Evolutionary conservation across 225 moss, liverwort and hornwort species (phyloP).

Genomic region (Bryum argenteum): DNA sequence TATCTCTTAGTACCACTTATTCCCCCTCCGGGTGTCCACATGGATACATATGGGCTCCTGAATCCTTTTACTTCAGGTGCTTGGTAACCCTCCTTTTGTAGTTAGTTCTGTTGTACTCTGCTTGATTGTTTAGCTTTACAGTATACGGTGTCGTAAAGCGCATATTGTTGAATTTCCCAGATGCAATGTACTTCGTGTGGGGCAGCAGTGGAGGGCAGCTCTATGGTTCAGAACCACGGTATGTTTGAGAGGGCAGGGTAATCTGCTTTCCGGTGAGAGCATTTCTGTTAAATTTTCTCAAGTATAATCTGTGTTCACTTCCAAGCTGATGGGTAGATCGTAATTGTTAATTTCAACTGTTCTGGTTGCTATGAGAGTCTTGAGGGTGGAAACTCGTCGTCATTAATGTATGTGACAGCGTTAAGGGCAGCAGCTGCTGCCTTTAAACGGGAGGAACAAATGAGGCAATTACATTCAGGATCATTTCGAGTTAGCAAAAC

Average conservation of each 20-base stretch:
- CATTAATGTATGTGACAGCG: constrained; percentile 51
- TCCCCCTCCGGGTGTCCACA: background rate
- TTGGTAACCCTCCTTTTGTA: constrained; percentile 10
- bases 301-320: constrained; percentile 10
- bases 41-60: background rate
- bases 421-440: constrained; percentile 81
- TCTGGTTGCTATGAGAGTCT: constrained; percentile 6
- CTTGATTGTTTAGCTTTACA: constrained; percentile 18
- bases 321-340: background rate
- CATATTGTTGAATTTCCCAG: constrained; percentile 46
- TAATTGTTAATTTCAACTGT: background rate
- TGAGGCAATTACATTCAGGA: constrained; percentile 56
- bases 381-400: constrained; percentile 10
- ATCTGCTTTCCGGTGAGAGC: background rate
- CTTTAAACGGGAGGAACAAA: constrained; percentile 64
- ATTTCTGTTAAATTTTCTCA: constrained; percentile 10
- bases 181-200: constrained; percentile 75
- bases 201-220: constrained; percentile 60
- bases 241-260: constrained; percentile 10
- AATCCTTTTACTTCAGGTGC: background rate
- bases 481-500: constrained; percentile 46
- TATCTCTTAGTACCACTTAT: background rate
- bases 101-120: constrained; percentile 19
- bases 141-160: constrained; percentile 4
- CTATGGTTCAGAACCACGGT: constrained; percentile 76